Evolutionary conservation across 352 stramenopile genomes (phyloP).

Genomic region (Stramenopiles sp.): DNA sequence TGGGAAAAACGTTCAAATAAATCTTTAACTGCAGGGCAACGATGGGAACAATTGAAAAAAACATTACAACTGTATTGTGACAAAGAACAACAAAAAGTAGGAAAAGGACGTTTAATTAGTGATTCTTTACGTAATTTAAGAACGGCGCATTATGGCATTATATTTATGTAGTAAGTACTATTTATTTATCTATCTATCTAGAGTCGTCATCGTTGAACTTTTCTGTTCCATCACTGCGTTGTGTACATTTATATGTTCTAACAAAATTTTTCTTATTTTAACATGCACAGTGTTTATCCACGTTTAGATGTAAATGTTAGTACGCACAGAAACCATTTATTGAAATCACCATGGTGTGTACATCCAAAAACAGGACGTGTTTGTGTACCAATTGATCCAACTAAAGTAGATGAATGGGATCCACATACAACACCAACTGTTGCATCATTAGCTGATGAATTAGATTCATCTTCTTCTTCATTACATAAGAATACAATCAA

Average conservation of each 20-base stretch:
- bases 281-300: conserved; percentile 83
- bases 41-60: not conserved
- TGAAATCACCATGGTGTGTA: conserved; percentile 95
- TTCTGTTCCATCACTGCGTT: too few species aligned
- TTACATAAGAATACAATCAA: not conserved
- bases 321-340: conserved; percentile 97
- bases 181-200: too few species aligned
- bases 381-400: conserved; percentile 80
- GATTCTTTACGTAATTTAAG: not conserved
- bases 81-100: not conserved
- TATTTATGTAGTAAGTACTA: not conserved
- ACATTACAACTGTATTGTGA: not conserved
- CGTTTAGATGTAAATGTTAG: conserved; percentile 98
- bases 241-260: too few species aligned
- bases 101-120: not conserved
- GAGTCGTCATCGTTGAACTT: too few species aligned
- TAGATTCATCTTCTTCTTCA: too few species aligned
- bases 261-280: too few species aligned
- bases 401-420: conserved; percentile 53
- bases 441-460: not conserved
- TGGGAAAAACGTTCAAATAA: not conserved
- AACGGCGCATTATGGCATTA: not conserved
- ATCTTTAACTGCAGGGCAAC: not conserved
- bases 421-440: conserved; percentile 43
- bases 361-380: conserved; percentile 92